Conservation (phyloP, 2,329 filamentous ascomycete genomes). For the Ophiostoma sp. region DNA sequence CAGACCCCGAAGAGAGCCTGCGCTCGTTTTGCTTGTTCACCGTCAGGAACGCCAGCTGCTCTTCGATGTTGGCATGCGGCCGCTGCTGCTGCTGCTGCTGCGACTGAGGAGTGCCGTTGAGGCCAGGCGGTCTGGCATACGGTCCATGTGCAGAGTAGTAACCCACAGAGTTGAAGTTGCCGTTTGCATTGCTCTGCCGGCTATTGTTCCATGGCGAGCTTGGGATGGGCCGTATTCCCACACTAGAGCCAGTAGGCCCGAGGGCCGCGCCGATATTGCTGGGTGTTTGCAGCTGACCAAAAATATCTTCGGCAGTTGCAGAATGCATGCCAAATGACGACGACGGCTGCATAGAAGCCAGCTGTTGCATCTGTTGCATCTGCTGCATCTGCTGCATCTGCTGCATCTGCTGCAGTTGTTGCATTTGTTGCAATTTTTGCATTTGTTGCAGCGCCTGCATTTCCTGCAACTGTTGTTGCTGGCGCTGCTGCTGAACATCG, state of each 20-base stretch:
- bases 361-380: not conserved
- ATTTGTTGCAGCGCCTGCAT: not conserved
- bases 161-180: slow-evolving; percentile 4
- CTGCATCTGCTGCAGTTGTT: not conserved
- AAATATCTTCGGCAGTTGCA: slow-evolving; percentile 46
- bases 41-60: slow-evolving; percentile 23
- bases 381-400: not conserved
- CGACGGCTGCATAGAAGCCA: slow-evolving; percentile 12
- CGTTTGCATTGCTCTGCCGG: not conserved
- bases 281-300: slow-evolving; percentile 38
- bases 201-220: slow-evolving; percentile 42
- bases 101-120: not conserved
- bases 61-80: slow-evolving; percentile 21
- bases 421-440: not conserved
- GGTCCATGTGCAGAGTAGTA: slow-evolving; percentile 9
- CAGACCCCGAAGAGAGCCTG: not conserved
- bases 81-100: not conserved
- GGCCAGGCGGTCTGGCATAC: not conserved
- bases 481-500: slow-evolving; percentile 34
- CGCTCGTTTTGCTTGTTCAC: slow-evolving; percentile 20
- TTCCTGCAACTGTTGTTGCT: not conserved
- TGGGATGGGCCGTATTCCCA: slow-evolving; percentile 32
- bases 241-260: not conserved
- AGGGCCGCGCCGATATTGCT: not conserved
- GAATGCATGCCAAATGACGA: slow-evolving; percentile 53